These are phyloP conservation scores for Hirschfeldia incana DNA, from an alignment of 345 rosid genomes.

Conservation along the genomic window DNA sequence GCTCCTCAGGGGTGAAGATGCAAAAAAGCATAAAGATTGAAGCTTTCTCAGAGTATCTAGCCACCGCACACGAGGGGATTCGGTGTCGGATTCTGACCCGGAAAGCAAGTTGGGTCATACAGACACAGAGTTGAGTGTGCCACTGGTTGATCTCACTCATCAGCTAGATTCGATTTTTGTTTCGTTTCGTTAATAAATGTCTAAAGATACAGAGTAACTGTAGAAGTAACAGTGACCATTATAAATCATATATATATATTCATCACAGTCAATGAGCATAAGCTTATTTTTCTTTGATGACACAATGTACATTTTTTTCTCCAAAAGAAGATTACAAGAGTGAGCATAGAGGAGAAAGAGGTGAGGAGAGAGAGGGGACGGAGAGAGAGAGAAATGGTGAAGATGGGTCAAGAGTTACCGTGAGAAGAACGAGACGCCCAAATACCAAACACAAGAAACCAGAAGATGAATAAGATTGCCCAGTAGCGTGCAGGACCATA, in stretches of 20 bases:
- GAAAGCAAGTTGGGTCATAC: slow-evolving; percentile 36
- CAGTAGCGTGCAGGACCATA: slow-evolving; percentile 98
- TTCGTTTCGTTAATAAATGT: neutral
- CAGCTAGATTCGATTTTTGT: slow-evolving; percentile 27
- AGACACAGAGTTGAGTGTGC: slow-evolving; percentile 29
- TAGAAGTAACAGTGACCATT: slow-evolving; percentile 13
- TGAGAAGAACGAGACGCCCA: slow-evolving; percentile 75
- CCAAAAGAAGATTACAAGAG: slow-evolving; percentile 36
- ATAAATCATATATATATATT: slow-evolving; percentile 25
- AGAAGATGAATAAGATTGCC: slow-evolving; percentile 94
- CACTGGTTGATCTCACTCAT: neutral
- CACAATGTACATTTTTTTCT: slow-evolving; percentile 38
- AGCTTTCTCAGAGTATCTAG: slow-evolving; percentile 7
- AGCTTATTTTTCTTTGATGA: slow-evolving; percentile 28
- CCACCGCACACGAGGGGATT: neutral
- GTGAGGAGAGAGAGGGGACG: neutral
- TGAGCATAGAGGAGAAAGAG: neutral
- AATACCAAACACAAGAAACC: slow-evolving; percentile 97
- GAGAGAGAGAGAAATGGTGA: slow-evolving; percentile 19
- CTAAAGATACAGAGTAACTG: neutral
- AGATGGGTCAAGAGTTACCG: slow-evolving; percentile 12
- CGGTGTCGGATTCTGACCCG: slow-evolving; percentile 43
- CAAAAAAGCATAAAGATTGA: neutral
- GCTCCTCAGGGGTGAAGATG: slow-evolving; percentile 3
- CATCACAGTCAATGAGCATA: slow-evolving; percentile 34